Conservation (phyloP, 225 moss, liverwort and hornwort species). For the Climacium dendroides region DNA sequence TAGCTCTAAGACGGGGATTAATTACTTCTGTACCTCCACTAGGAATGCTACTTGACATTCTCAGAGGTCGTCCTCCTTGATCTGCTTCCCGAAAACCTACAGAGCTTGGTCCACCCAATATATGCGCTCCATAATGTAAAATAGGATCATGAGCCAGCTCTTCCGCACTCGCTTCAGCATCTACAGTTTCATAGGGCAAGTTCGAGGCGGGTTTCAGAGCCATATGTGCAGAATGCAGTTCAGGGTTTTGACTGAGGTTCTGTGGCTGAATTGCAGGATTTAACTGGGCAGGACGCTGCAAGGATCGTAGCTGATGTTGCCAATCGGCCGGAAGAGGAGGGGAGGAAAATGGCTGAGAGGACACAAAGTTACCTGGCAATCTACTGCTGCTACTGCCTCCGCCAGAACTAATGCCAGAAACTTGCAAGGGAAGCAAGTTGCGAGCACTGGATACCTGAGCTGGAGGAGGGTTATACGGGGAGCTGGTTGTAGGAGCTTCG, state of each 20-base stretch:
- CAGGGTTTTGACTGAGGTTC: background rate
- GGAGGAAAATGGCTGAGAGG: background rate
- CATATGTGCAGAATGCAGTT: background rate
- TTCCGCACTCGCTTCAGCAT: background rate
- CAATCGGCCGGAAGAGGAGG: background rate
- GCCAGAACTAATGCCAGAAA: background rate
- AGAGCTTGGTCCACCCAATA: background rate
- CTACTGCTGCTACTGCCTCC: background rate
- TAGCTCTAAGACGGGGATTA: background rate
- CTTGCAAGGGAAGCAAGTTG: background rate
- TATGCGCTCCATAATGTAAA: slow-evolving; percentile 3
- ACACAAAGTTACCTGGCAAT: background rate
- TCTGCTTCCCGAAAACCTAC: background rate
- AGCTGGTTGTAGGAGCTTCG: background rate
- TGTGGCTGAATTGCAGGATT: background rate
- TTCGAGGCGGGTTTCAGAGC: background rate
- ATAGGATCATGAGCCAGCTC: slow-evolving; percentile 18
- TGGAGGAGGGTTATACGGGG: background rate
- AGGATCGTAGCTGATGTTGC: background rate
- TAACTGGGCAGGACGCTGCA: background rate
- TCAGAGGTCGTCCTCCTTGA: background rate
- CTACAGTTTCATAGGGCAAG: background rate
- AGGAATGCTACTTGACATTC: background rate
- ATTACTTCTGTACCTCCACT: background rate
- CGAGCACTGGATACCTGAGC: background rate